phyloP scores from a whole-genome alignment of 1,284 basidiomycete species.

The Tilletia indica region DNA sequence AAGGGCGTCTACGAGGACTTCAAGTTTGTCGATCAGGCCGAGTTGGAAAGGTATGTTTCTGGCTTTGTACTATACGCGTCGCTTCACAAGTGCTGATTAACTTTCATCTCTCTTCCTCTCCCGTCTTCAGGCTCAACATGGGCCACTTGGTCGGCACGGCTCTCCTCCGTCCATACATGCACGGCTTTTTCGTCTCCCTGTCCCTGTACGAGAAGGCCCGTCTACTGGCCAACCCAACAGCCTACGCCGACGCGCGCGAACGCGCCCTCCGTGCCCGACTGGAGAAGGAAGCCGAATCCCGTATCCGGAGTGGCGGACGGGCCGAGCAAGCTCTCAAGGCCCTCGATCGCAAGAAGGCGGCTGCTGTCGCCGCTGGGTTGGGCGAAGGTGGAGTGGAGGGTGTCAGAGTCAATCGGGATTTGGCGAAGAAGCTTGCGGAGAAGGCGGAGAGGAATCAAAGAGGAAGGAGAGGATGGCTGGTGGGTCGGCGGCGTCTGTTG shows the following conservation, averaged over 20 bases:
- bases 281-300: constrained; percentile 85
- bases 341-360: constrained; percentile 33
- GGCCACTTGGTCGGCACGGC: constrained; percentile 91
- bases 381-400: constrained; percentile 41
- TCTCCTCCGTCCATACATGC: constrained; percentile 97
- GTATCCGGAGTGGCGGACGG: constrained; percentile 66
- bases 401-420: constrained; percentile 81
- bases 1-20: constrained; percentile 81
- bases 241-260: constrained; percentile 89
- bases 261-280: constrained; percentile 81
- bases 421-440: constrained; percentile 79
- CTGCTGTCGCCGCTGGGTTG: constrained; percentile 31
- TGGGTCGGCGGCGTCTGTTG: constrained; percentile 15
- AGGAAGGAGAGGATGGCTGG: constrained; percentile 55
- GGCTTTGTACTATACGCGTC: neutral
- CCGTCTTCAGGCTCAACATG: constrained; percentile 59
- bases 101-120: constrained; percentile 15
- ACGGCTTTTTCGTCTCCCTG: constrained; percentile 95
- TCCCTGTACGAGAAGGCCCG: constrained; percentile 93
- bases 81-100: constrained; percentile 20
- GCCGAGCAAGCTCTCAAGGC: constrained; percentile 60
- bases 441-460: constrained; percentile 68
- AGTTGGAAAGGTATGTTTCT: constrained; percentile 69
- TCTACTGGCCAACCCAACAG: constrained; percentile 92
- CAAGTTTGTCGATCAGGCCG: constrained; percentile 89